Conservation (phyloP, 2,329 filamentous ascomycete genomes). For the Talaromyces sp. region DNA sequence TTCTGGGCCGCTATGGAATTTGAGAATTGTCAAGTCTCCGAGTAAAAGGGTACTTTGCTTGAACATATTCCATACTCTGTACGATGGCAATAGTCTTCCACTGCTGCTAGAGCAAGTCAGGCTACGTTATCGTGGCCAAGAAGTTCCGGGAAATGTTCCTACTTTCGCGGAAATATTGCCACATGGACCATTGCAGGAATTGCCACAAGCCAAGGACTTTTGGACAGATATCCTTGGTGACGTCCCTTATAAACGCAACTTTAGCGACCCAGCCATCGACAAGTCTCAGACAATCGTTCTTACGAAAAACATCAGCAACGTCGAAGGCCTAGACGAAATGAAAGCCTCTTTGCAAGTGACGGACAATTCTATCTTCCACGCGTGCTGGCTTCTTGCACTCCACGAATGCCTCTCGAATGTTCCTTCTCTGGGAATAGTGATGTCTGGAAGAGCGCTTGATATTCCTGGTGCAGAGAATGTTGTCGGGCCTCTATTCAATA, state of each 20-base stretch:
- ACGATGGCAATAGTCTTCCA: constrained; percentile 76
- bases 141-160: constrained; percentile 36
- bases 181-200: constrained; percentile 60
- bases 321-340: constrained; percentile 46
- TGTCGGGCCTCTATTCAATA: constrained; percentile 86
- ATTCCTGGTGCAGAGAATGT: constrained; percentile 59
- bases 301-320: constrained; percentile 23
- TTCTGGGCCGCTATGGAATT: constrained; percentile 27
- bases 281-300: constrained; percentile 16
- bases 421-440: constrained; percentile 65
- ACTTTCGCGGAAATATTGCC: constrained; percentile 64
- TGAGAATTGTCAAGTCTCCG: constrained; percentile 25
- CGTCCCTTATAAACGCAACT: constrained; percentile 27
- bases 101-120: constrained; percentile 60
- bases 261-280: constrained; percentile 18
- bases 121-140: constrained; percentile 43
- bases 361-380: constrained; percentile 73
- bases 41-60: constrained; percentile 48
- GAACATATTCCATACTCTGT: constrained; percentile 78
- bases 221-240: constrained; percentile 59
- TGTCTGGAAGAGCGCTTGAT: constrained; percentile 72
- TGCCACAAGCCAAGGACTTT: constrained; percentile 54
- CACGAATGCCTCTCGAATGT: constrained; percentile 45
- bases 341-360: constrained; percentile 65
- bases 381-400: constrained; percentile 65